Percentiles rank a stretch among this genome's conserved stretches.
Conservation (phyloP, 1,284 basidiomycete genomes). For the Pseudozyma hubeiensis region DNA sequence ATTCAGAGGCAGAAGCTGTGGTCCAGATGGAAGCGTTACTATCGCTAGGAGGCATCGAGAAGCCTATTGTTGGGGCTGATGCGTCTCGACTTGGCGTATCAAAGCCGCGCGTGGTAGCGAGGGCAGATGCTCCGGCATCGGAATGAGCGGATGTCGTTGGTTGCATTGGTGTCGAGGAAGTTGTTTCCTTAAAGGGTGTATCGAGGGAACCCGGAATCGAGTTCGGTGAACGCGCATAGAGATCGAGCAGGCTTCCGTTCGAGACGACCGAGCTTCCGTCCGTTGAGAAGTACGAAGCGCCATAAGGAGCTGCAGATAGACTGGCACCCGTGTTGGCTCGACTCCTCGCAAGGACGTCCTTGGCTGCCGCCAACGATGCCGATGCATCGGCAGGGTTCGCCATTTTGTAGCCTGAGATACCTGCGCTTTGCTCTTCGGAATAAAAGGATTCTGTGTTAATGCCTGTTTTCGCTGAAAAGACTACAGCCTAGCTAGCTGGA, state of each 20-base stretch:
- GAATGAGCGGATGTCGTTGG: constrained; percentile 4
- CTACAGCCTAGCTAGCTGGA: too few species aligned
- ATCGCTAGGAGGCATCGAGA: constrained; percentile 30
- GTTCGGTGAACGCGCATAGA: constrained; percentile 42
- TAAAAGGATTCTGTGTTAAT: too few species aligned
- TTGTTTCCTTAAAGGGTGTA: background rate
- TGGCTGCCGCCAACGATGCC: constrained; percentile 8
- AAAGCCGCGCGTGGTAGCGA: constrained; percentile 23
- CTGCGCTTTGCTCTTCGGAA: too few species aligned
- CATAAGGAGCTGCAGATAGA: constrained; percentile 19
- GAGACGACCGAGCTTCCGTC: constrained; percentile 37
- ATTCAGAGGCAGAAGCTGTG: constrained; percentile 26
- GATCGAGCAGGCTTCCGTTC: constrained; percentile 47
- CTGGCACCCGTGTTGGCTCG: constrained; percentile 41
- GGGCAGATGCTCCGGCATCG: constrained; percentile 8
- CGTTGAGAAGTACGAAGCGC: constrained; percentile 30
- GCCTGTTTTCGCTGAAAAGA: too few species aligned
- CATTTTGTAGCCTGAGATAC: constrained; percentile 6
- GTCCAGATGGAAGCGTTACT: constrained; percentile 45
- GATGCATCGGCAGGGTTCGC: constrained; percentile 15
- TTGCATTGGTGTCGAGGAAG: constrained; percentile 5
- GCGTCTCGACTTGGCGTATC: constrained; percentile 13
- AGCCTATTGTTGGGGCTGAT: constrained; percentile 1
- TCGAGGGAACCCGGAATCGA: constrained; percentile 20
- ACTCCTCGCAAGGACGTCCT: constrained; percentile 14